phyloP scores from a whole-genome alignment of 805 yeast genomes.

The Ogataea populi-albae region DNA sequence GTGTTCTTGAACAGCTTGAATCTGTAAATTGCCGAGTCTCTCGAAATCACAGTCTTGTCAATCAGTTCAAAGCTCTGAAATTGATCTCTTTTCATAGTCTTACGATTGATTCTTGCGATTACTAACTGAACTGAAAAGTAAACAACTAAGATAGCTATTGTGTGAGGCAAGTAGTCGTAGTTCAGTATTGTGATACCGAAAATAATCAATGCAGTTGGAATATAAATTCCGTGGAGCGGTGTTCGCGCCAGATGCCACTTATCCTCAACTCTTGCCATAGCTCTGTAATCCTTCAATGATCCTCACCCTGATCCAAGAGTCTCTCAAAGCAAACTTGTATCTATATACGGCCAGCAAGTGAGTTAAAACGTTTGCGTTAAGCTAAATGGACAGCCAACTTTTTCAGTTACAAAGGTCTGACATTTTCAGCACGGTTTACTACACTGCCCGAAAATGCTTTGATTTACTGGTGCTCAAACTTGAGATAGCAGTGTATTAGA shows the following conservation, averaged over 20 bases:
- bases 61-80: slow-evolving; percentile 68
- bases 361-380: too few relatives aligned
- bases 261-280: slow-evolving; percentile 10
- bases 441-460: too few relatives aligned
- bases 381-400: too few relatives aligned
- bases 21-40: slow-evolving; percentile 70
- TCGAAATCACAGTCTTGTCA: slow-evolving; percentile 71
- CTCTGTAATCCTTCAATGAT: too few relatives aligned
- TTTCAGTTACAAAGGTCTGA: too few relatives aligned
- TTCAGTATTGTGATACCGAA: slow-evolving; percentile 59
- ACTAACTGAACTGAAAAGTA: slow-evolving; percentile 35
- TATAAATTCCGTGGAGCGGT: slow-evolving; percentile 73
- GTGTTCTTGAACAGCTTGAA: slow-evolving; percentile 60
- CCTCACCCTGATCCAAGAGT: too few relatives aligned
- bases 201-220: slow-evolving; percentile 60
- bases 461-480: too few relatives aligned
- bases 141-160: slow-evolving; percentile 39
- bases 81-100: slow-evolving; percentile 45
- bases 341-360: too few relatives aligned
- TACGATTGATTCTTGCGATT: slow-evolving; percentile 35
- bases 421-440: too few relatives aligned
- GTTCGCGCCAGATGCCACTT: slow-evolving; percentile 55
- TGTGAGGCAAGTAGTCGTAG: slow-evolving; percentile 46
- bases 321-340: too few relatives aligned
- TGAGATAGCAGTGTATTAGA: too few relatives aligned